Conservation (phyloP, 352 stramenopile genomes). For the Thraustochytrium striatum region DNA sequence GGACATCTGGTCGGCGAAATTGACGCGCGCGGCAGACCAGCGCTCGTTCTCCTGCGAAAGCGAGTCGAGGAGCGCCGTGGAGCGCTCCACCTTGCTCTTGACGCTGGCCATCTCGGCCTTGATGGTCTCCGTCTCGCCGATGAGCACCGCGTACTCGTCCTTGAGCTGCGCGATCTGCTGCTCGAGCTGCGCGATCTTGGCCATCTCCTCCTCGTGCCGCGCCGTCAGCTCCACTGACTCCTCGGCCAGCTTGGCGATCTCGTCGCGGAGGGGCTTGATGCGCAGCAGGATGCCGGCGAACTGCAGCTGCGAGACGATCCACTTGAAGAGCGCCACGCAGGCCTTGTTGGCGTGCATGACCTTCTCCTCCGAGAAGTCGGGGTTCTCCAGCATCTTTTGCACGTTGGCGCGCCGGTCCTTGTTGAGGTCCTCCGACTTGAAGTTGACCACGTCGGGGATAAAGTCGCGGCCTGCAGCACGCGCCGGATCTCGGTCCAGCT, state of each 20-base stretch:
- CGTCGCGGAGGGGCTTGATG: slow-evolving; percentile 95
- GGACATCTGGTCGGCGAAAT: slow-evolving; percentile 92
- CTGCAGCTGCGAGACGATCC: slow-evolving; percentile 95
- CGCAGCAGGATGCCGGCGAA: slow-evolving; percentile 97
- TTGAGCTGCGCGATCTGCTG: slow-evolving; percentile 96
- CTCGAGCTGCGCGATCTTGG: slow-evolving; percentile 88
- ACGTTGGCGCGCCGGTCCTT: slow-evolving; percentile 58
- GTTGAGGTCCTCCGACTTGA: slow-evolving; percentile 94
- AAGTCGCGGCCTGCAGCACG: slow-evolving; percentile 95
- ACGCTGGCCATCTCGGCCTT: slow-evolving; percentile 96
- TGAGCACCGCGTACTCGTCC: slow-evolving; percentile 94
- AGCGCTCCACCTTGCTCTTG: slow-evolving; percentile 92
- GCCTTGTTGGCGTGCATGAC: slow-evolving; percentile 88
- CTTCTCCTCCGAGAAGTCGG: slow-evolving; percentile 53
- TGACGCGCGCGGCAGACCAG: slow-evolving; percentile 92
- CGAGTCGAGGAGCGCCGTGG: slow-evolving; percentile 93
- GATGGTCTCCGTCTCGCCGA: slow-evolving; percentile 94
- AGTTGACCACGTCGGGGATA: slow-evolving; percentile 98
- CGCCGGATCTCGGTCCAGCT: slow-evolving; percentile 96
- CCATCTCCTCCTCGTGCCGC: slow-evolving; percentile 83
- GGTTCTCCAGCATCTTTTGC: slow-evolving; percentile 48
- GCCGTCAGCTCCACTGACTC: slow-evolving; percentile 83
- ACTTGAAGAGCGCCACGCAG: slow-evolving; percentile 98
- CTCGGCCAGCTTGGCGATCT: slow-evolving; percentile 94
- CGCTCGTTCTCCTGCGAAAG: slow-evolving; percentile 94